These are phyloP conservation scores for Penicillium sp. DNA, from an alignment of 2,329 filamentous ascomycete species.

Conservation along the genomic window DNA sequence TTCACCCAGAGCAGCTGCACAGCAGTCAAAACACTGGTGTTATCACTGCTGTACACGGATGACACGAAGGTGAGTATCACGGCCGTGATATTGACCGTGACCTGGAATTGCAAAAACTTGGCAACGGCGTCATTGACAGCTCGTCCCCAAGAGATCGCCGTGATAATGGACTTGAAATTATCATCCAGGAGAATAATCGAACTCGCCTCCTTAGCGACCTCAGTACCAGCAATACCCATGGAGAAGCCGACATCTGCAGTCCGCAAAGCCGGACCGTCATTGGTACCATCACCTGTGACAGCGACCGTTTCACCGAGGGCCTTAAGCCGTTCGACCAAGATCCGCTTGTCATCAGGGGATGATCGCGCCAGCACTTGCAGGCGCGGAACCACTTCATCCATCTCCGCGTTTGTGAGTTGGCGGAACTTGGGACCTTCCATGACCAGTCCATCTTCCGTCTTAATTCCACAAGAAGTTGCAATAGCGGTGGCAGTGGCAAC, in stretches of 20 bases:
- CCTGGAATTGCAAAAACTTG: conserved; percentile 64
- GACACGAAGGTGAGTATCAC: conserved; percentile 85
- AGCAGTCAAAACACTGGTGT: conserved; percentile 76
- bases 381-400: conserved; percentile 58
- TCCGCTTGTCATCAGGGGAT: conserved; percentile 66
- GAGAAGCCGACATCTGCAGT: conserved; percentile 68
- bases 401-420: conserved; percentile 58
- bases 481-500: conserved; percentile 71
- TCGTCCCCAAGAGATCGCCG: conserved; percentile 67
- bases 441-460: conserved; percentile 57
- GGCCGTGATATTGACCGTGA: conserved; percentile 88
- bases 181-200: conserved; percentile 68
- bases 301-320: conserved; percentile 63
- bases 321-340: conserved; percentile 62
- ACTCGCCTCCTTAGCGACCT: conserved; percentile 68
- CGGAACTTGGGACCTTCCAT: conserved; percentile 71
- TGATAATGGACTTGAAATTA: conserved; percentile 65
- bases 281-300: conserved; percentile 65
- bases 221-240: conserved; percentile 67
- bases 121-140: conserved; percentile 67
- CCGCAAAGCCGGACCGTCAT: conserved; percentile 65
- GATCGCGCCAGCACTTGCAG: conserved; percentile 66
- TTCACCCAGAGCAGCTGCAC: conserved; percentile 96
- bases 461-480: conserved; percentile 71
- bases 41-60: conserved; percentile 68